Percentiles rank a stretch among this genome's conserved stretches.
Conservation (phyloP, 169 alveolate genomes). For the Cryptosporidium sp. region DNA sequence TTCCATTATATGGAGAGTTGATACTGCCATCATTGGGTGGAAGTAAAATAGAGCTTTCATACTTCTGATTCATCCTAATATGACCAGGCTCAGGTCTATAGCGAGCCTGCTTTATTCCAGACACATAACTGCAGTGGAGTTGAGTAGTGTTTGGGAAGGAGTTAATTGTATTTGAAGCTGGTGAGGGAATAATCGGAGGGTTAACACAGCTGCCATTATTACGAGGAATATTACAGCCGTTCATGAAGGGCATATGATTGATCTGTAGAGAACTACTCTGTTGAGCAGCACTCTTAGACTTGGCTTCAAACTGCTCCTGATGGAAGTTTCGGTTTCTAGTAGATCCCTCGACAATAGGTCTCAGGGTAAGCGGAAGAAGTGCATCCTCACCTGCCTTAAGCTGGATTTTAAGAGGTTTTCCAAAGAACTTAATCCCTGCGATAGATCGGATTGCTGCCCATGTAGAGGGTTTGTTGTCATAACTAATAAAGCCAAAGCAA, state of each 20-base stretch:
- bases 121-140: slow-evolving; percentile 12
- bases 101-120: slow-evolving; percentile 39
- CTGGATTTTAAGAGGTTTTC: slow-evolving; percentile 81
- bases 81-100: slow-evolving; percentile 31
- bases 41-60: slow-evolving; percentile 6
- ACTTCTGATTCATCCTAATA: slow-evolving; percentile 38
- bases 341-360: slow-evolving; percentile 73
- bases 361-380: slow-evolving; percentile 76
- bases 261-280: neutral
- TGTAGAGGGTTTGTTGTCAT: slow-evolving; percentile 81
- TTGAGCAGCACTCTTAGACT: slow-evolving; percentile 2
- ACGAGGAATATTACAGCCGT: slow-evolving; percentile 67
- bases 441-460: slow-evolving; percentile 82
- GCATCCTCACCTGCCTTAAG: slow-evolving; percentile 82
- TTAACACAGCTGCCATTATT: slow-evolving; percentile 46
- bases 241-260: neutral
- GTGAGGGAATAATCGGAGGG: slow-evolving; percentile 2
- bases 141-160: slow-evolving; percentile 28
- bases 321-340: slow-evolving; percentile 26
- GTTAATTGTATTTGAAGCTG: neutral
- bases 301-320: slow-evolving; percentile 32
- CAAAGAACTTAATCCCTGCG: slow-evolving; percentile 80
- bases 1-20: slow-evolving; percentile 16
- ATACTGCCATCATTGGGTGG: neutral
- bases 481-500: slow-evolving; percentile 83